phyloP scores from a whole-genome alignment of 2,329 filamentous ascomycete species.

The Coleophoma eucalyptorum region DNA sequence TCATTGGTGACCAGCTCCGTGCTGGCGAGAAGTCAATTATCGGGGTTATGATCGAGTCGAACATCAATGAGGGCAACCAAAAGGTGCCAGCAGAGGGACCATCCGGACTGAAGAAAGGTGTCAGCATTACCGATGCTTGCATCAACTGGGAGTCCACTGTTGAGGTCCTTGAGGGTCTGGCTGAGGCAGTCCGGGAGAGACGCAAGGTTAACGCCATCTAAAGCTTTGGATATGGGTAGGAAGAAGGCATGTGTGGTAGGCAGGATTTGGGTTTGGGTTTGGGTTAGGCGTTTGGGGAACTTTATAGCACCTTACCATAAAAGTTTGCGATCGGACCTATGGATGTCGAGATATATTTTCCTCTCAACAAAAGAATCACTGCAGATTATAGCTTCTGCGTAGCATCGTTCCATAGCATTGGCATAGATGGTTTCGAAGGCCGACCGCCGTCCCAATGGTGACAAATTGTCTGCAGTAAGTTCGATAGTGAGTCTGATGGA shows the following conservation, averaged over 20 bases:
- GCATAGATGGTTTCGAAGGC: no score
- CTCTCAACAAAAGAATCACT: no score
- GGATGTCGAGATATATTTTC: neutral
- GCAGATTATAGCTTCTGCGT: no score
- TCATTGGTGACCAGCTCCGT: constrained; percentile 78
- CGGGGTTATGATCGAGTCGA: constrained; percentile 98
- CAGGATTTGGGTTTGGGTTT: neutral
- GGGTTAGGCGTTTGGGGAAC: neutral
- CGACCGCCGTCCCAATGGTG: no score
- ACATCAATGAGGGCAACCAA: constrained; percentile 87
- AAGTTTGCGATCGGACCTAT: neutral
- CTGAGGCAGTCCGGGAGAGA: constrained; percentile 75
- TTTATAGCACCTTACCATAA: neutral
- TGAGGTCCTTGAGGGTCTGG: constrained; percentile 77
- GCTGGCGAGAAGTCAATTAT: constrained; percentile 85
- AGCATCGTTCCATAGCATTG: no score
- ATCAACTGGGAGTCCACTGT: constrained; percentile 90
- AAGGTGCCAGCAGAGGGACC: constrained; percentile 86
- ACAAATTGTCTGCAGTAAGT: no score
- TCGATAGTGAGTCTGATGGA: no score
- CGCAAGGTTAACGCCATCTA: constrained; percentile 42
- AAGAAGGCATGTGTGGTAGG: neutral
- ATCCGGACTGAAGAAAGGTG: constrained; percentile 74
- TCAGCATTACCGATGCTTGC: constrained; percentile 95
- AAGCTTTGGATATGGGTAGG: neutral